Evolutionary conservation across 345 rosid genomes (phyloP).

Genomic region (Camelina sativa): DNA sequence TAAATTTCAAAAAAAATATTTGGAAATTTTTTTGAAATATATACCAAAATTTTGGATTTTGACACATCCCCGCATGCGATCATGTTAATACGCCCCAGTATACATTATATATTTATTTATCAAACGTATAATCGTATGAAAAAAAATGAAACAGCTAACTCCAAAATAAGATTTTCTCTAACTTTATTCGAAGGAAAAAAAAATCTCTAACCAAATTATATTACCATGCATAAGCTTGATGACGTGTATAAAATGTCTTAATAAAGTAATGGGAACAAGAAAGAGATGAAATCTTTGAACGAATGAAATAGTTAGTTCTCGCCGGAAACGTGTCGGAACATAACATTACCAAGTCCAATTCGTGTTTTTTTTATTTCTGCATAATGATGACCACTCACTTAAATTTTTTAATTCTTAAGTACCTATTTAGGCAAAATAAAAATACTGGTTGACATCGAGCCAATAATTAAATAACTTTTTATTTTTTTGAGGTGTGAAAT

Average conservation of each 20-base stretch:
- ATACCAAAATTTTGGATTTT: not conserved
- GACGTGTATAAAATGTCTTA: conserved; percentile 20
- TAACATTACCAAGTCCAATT: conserved; percentile 21
- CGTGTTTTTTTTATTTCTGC: not conserved
- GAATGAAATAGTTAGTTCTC: conserved; percentile 28
- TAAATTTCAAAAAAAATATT: not conserved
- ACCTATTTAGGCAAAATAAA: conserved; percentile 20
- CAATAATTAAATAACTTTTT: conserved; percentile 5
- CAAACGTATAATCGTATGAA: not conserved
- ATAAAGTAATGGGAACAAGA: conserved; percentile 38
- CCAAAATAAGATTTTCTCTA: not conserved
- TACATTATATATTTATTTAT: too few relatives aligned
- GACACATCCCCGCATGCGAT: not conserved
- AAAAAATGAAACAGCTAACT: not conserved
- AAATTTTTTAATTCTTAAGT: not conserved
- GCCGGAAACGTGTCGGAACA: conserved; percentile 43
- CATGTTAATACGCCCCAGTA: too few relatives aligned
- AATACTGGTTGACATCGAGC: not conserved
- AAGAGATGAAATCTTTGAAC: conserved; percentile 37
- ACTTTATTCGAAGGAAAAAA: not conserved
- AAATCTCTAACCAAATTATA: not conserved
- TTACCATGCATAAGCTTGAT: conserved; percentile 5
- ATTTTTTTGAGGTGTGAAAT: conserved; percentile 21
- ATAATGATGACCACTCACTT: conserved; percentile 29
- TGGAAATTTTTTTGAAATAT: too few relatives aligned